phyloP scores from a whole-genome alignment of 2,329 filamentous ascomycete genomes.

The Fusarium sp. region DNA sequence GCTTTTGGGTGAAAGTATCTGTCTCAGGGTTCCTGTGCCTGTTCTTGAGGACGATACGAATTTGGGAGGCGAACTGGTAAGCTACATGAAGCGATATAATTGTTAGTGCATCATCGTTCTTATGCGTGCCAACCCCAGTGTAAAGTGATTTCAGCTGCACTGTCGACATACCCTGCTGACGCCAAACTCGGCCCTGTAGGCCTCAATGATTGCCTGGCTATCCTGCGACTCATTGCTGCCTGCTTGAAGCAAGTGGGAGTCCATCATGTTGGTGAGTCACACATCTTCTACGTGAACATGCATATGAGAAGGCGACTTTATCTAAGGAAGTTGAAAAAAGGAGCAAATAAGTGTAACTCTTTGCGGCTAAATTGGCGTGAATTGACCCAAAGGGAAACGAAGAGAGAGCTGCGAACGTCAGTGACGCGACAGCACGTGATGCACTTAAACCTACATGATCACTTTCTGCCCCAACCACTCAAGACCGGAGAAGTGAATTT shows the following conservation, averaged over 20 bases:
- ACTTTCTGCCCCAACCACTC: not conserved
- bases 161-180: constrained; percentile 55
- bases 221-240: constrained; percentile 58
- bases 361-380: constrained; percentile 34
- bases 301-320: not conserved
- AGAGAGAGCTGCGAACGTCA: constrained; percentile 12
- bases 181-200: constrained; percentile 55
- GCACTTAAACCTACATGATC: not conserved
- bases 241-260: constrained; percentile 48
- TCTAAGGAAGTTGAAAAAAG: constrained; percentile 9
- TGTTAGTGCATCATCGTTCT: constrained; percentile 35
- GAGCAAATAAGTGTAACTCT: constrained; percentile 3
- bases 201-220: constrained; percentile 57
- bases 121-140: constrained; percentile 32
- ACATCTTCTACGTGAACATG: constrained; percentile 32
- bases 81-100: constrained; percentile 22
- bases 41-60: constrained; percentile 7
- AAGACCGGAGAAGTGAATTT: not conserved
- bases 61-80: constrained; percentile 37
- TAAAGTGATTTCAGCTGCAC: constrained; percentile 19
- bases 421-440: constrained; percentile 34
- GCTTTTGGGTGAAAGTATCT: constrained; percentile 17
- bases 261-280: constrained; percentile 47
- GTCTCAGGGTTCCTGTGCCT: not conserved
- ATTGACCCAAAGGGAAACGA: constrained; percentile 27